Evolutionary conservation across 106 monocot genomes (phyloP).

Genomic region (Acorus calamus): DNA sequence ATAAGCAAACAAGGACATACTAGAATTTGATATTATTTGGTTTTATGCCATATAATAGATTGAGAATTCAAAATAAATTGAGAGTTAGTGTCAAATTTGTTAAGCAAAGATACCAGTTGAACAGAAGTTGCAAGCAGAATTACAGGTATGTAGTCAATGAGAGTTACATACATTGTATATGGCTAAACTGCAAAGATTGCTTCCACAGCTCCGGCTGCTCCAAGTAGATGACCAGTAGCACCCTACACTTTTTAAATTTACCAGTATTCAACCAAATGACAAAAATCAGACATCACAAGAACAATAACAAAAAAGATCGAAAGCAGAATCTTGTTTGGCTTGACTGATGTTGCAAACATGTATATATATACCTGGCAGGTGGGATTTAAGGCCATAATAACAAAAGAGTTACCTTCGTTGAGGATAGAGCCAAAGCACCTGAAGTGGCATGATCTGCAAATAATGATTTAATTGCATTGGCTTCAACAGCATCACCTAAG

Average conservation of each 20-base stretch:
- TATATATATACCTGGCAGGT: too few species aligned
- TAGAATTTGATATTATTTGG: too few species aligned
- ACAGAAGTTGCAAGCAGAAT: background rate
- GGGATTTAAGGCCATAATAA: background rate
- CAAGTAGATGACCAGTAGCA: slow-evolving; percentile 91
- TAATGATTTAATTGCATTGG: slow-evolving; percentile 71
- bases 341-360: background rate
- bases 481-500: slow-evolving; percentile 82
- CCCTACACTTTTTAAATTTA: slow-evolving; percentile 35
- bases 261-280: too few species aligned
- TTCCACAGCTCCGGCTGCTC: slow-evolving; percentile 98
- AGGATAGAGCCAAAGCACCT: slow-evolving; percentile 75
- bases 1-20: too few species aligned
- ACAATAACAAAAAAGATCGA: too few species aligned
- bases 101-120: too few species aligned
- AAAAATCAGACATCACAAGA: too few species aligned
- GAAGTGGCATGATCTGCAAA: slow-evolving; percentile 81
- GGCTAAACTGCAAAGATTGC: slow-evolving; percentile 83
- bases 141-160: background rate
- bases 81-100: too few species aligned
- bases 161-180: slow-evolving; percentile 61
- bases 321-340: too few species aligned
- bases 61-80: too few species aligned
- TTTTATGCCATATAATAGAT: too few species aligned
- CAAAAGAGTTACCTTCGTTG: slow-evolving; percentile 65